Evolutionary conservation across 1,139 yeast genomes (phyloP), one percentile per base, ranked within the genome.

Genomic region (Geotrichum cucujoidarum): DNA sequence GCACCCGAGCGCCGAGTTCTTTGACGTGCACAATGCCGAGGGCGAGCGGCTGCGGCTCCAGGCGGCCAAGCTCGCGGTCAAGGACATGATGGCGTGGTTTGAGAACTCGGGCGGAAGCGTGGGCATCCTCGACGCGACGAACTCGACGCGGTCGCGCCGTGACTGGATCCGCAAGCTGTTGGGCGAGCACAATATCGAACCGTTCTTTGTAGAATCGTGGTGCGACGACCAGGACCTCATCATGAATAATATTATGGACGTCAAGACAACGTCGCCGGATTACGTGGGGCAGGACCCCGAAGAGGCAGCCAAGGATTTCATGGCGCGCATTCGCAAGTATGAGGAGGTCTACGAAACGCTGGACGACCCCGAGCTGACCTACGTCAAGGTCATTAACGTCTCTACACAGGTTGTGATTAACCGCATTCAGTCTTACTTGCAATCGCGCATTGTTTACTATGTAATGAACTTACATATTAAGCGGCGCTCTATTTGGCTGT

Each of bases 381-480:
- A 85, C 65, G 84, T 89, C 58, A 89, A 89, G 65, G 74, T 92
- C 55, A 82, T 89, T 61, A 88, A 90, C 63, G 94, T 88, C 47
- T 86, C 88, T 55, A 76, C 90, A 43, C 95, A 89, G 64, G 89
- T 92, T 32, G 80, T 92, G 48, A 80, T 92, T 61, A 92, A 92
- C 68, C 76, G 81, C 55, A 89, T 92, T 57, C 90, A 87, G 64
- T 81, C 92, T 31, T 92, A 92, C 63, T 73, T 92, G 60, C 95
- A 92, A 66, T 83, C 95, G 53, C 78, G 97, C 57, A 90, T 92
- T 55, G 97, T 90, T 18, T 92, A 90, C 68, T 92, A 89, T 64
- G 88, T 92, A 42, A 90, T 92, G 96, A 92, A 92, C 61, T 72
- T 92, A 58, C 97, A 90, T 66, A 87, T 89, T 57, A 87, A 87